These are phyloP conservation scores for Jackrogersella minutella DNA, from an alignment of 495 filamentous ascomycete genomes.

Conservation along the genomic window DNA sequence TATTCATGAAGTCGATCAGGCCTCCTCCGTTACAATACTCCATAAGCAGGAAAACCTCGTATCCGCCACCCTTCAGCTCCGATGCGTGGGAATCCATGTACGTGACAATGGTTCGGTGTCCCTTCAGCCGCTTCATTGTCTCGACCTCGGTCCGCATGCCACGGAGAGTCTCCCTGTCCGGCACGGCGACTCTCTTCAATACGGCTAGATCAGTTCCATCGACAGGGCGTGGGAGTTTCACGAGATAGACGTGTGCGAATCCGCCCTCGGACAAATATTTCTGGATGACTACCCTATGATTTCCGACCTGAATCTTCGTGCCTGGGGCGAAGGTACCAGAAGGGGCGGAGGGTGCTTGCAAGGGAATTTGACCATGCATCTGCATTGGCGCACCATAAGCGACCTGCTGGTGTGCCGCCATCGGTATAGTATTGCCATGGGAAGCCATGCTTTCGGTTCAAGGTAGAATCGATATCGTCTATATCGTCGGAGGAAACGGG, in stretches of 20 bases:
- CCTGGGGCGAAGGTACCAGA: constrained; percentile 90
- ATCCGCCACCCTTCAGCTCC: constrained; percentile 88
- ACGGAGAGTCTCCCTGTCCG: constrained; percentile 90
- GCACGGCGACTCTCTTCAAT: constrained; percentile 95
- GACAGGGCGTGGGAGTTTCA: constrained; percentile 78
- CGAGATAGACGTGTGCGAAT: constrained; percentile 98
- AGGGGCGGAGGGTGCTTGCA: constrained; percentile 63
- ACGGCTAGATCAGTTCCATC: constrained; percentile 87
- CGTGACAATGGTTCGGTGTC: constrained; percentile 93
- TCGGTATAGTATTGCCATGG: constrained; percentile 52
- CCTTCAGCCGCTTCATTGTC: constrained; percentile 99
- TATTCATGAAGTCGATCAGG: constrained; percentile 99
- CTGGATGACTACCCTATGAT: constrained; percentile 92
- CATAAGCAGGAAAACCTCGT: constrained; percentile 98
- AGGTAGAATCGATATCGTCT: constrained; percentile 1
- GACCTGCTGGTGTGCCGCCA: constrained; percentile 46
- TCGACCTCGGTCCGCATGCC: constrained; percentile 99
- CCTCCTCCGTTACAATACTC: constrained; percentile 88
- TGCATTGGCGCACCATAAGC: constrained; percentile 47
- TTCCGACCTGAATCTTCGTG: constrained; percentile 94
- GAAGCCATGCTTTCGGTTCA: constrained; percentile 51
- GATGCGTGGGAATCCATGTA: constrained; percentile 99
- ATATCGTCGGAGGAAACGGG: constrained; percentile 7
- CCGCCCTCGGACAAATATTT: constrained; percentile 98
- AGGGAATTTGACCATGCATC: constrained; percentile 34